Conservation (phyloP, 495 filamentous ascomycete species). For the Mytilinidion resinicola region DNA sequence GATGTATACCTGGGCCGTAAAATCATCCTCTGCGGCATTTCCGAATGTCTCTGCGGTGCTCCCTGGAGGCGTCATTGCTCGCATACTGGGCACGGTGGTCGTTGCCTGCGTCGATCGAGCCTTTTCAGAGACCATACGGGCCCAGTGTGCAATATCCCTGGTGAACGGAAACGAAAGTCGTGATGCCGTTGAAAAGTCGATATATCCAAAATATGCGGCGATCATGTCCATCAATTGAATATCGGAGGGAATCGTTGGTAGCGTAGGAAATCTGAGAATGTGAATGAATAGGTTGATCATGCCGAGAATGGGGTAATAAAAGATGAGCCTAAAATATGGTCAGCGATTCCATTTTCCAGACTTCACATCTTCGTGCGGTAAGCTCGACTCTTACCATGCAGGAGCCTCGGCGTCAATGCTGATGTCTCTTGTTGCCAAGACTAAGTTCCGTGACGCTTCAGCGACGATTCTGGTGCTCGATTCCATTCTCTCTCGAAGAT, state of each 20-base stretch:
- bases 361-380: too few relatives aligned
- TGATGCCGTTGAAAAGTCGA: background rate
- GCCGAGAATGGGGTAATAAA: background rate
- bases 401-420: background rate
- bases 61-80: background rate
- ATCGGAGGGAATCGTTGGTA: background rate
- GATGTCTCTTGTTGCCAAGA: background rate
- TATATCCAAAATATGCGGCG: background rate
- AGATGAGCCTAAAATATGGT: background rate
- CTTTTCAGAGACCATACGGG: background rate
- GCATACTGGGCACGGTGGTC: background rate
- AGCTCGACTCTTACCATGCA: background rate
- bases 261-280: background rate
- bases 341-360: background rate
- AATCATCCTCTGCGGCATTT: too few relatives aligned
- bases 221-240: background rate
- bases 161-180: background rate
- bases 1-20: too few relatives aligned
- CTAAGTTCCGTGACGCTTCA: background rate
- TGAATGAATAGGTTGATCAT: background rate
- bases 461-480: background rate
- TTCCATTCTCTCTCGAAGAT: background rate
- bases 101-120: background rate
- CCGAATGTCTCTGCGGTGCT: background rate
- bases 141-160: background rate